Evolutionary conservation across 805 yeast genomes (phyloP).

Genomic region (Candida xiaguanensis): DNA sequence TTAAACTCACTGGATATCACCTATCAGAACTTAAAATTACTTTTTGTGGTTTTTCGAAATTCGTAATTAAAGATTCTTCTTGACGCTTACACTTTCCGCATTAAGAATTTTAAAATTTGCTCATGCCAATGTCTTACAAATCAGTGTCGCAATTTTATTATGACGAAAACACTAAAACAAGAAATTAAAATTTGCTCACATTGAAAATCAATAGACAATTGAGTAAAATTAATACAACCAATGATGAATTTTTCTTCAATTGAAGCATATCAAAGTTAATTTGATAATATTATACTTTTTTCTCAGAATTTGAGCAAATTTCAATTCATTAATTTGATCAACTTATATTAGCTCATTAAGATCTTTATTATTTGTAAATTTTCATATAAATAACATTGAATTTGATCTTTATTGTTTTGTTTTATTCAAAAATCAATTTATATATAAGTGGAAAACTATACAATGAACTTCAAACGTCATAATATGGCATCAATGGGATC

Average conservation of each 20-base stretch:
- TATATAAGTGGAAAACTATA: not conserved
- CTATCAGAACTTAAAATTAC: no score
- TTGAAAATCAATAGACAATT: not conserved
- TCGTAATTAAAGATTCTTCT: not conserved
- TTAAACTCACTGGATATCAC: no score
- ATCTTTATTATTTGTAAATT: no score
- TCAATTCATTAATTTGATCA: no score
- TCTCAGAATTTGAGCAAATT: conserved; percentile 6
- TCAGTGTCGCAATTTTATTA: no score
- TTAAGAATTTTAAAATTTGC: conserved; percentile 6
- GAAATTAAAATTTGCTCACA: conserved; percentile 1
- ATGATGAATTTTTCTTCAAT: no score
- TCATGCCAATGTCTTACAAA: not conserved
- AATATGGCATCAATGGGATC: conserved; percentile 1
- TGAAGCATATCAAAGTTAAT: not conserved
- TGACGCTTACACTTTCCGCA: conserved; percentile 1
- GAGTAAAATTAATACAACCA: not conserved
- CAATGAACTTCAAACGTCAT: conserved; percentile 5
- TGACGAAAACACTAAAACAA: not conserved
- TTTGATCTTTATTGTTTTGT: no score
- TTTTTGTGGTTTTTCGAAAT: not conserved
- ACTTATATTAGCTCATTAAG: no score
- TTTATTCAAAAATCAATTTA: no score
- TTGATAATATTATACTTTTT: no score
- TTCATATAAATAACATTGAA: no score